Conservation (phyloP, 768 basidiomycete species). For the Pholiota conissans region DNA sequence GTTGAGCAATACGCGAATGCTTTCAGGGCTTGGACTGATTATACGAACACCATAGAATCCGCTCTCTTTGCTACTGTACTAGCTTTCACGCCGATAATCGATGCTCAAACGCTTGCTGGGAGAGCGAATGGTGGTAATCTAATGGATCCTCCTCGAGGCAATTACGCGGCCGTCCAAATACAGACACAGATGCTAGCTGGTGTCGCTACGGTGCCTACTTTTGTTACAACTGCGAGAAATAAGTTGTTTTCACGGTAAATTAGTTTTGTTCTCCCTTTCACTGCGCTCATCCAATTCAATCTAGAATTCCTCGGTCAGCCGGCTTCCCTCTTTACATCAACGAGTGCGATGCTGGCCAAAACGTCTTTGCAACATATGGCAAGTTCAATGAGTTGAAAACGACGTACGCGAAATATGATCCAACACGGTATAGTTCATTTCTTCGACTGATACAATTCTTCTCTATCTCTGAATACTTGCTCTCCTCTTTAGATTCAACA, state of each 20-base stretch:
- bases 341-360: conserved; percentile 38
- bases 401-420: conserved; percentile 45
- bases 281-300: neutral
- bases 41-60: conserved; percentile 22
- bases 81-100: conserved; percentile 37
- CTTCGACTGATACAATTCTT: neutral
- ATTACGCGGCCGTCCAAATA: conserved; percentile 35
- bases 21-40: conserved; percentile 30
- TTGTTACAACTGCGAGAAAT: conserved; percentile 25
- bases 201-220: conserved; percentile 18
- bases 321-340: conserved; percentile 41
- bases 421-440: conserved; percentile 30
- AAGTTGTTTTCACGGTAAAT: conserved; percentile 31
- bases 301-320: conserved; percentile 34
- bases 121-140: conserved; percentile 35
- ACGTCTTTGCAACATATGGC: conserved; percentile 40
- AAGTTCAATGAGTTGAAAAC: conserved; percentile 33
- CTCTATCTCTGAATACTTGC: neutral
- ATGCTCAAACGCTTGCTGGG: conserved; percentile 34
- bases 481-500: conserved; percentile 31
- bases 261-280: neutral
- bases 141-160: conserved; percentile 35
- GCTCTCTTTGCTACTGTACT: conserved; percentile 28
- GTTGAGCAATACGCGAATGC: conserved; percentile 30
- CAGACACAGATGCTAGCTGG: conserved; percentile 27